These are phyloP conservation scores for Clavaria fumosa DNA, from an alignment of 768 basidiomycete genomes.

Conservation along the genomic window DNA sequence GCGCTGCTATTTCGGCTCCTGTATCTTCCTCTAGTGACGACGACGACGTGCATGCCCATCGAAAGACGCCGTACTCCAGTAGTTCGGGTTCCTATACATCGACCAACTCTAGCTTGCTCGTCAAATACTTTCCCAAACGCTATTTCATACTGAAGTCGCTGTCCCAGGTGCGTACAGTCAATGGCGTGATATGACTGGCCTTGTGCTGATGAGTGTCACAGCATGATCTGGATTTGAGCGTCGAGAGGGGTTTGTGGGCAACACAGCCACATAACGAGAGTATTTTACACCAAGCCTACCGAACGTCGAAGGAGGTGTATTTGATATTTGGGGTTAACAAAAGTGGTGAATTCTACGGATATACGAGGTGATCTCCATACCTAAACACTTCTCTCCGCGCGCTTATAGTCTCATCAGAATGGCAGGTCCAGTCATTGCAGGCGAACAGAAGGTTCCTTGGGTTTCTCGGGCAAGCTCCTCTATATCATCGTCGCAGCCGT, in stretches of 20 bases:
- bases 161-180: constrained; percentile 40
- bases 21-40: constrained; percentile 30
- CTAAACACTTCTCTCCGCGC: too few species aligned
- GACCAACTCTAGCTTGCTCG: constrained; percentile 70
- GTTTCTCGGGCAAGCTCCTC: constrained; percentile 28
- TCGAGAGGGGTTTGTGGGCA: constrained; percentile 71
- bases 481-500: too few species aligned
- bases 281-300: constrained; percentile 81
- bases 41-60: constrained; percentile 13
- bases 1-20: constrained; percentile 15
- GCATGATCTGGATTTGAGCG: constrained; percentile 69
- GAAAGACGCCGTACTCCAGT: constrained; percentile 26
- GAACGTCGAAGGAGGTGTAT: constrained; percentile 79
- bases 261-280: constrained; percentile 90
- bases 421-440: constrained; percentile 12
- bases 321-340: constrained; percentile 90
- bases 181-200: not conserved
- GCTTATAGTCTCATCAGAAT: constrained; percentile 19
- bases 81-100: constrained; percentile 60
- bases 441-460: constrained; percentile 42
- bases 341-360: constrained; percentile 89
- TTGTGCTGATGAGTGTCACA: constrained; percentile 14
- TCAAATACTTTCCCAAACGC: constrained; percentile 67
- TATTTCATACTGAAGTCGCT: constrained; percentile 87
- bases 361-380: too few species aligned